Evolutionary conservation across 176 grass and related monocot species (phyloP), one percentile per base, ranked within the genome.

Genomic region (Eremochloa ophiuroides): DNA sequence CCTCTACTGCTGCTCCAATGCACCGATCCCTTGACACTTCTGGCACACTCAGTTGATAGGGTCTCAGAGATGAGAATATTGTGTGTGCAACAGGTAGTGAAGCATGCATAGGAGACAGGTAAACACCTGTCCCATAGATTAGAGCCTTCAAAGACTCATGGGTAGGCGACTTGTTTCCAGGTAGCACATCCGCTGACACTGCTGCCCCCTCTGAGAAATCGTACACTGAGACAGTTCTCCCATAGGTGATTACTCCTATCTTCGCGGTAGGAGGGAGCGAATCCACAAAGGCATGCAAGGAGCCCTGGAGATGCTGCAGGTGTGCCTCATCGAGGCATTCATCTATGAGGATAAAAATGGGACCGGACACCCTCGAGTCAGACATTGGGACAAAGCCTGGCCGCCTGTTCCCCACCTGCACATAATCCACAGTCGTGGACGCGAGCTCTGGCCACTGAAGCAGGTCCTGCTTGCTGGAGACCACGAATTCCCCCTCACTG

Each of bases 231-330:
- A 99, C 82, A 1, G 96, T 95, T 75, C 93, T 87, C 6, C 96
- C 96, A 71, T 93, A 99, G 38, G 93, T 89, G 80, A 99, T 93
- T 69, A 99, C 89, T 37, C 96, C 96, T 47, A 99, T 85, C 80
- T 93, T 94, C 2, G 48, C 85, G 22, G 91, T 90, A 64, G 76
- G 85, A 82, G 90, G 90, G 50, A 99, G 87, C 0, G 96, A 95
- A 50, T 99, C 93, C 28, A 93, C 90, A 85, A 99, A 93, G 73
- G 96, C 96, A 88, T 99, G 96, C 63, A 99, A 87, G 80, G 96
- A 99, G 47, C 96, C 96, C 83, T 99, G 96, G 40, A 99, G 93
- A 79, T 99, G 96, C 44, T 93, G 92, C 28, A 99, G 87, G 82
- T 99, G 85, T 6, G 88, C 88, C 82, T 99, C 96, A 48, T 99